Base-by-base conservation (phyloP, 2,329 filamentous ascomycete species). In the Sporothrix dimorphospora region DNA sequence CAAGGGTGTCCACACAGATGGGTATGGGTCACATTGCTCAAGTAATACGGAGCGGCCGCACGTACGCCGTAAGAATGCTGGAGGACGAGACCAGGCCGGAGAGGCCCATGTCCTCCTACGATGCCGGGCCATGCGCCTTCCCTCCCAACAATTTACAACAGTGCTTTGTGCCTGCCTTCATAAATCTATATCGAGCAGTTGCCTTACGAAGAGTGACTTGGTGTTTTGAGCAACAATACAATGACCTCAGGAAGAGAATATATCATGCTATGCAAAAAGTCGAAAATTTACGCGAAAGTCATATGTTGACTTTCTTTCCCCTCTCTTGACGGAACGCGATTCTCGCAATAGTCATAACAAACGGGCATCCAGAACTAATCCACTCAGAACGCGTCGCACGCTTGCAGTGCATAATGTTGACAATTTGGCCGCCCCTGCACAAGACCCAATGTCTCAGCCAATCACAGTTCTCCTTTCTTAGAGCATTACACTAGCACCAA, bases 401-500 rank as follows among this genome's bases (percentile, higher is more conserved):
- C 38, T 38, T 67, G 40, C 24, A 42, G n/a, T 68, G 72, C 68
- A 73, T 73, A 63, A 73, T 68, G 68, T 72, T 71, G 68, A 53
- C 61, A 73, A 71, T 71, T 73, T 73, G 61, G 68, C 51, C n/a
- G 34, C 47, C 61, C 49, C 42, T 27, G 59, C 59, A 27, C 45
- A 34, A 47, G 40, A 34, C 61, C 42, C n/a, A 40, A 5, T 24
- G 47, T 21, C 21, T 24, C 30, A 21, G 40, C 71, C 68, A 72
- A 72, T 70, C 57, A 57, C 7, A 55, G 38, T 7, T 11, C 27
- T 19, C n/a, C 14, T 0, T 51, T 49, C 27, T n/a, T n/a, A 14
- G n/a, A n/a, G 42, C 59, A 38, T n/a, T 34, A 7, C 45, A 51
- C 66, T 69, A 69, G 55, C 34, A 59, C 71, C 55, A 49, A 53